Conservation (phyloP, 441 rosid species). For the Arabidopsis hybrid region DNA sequence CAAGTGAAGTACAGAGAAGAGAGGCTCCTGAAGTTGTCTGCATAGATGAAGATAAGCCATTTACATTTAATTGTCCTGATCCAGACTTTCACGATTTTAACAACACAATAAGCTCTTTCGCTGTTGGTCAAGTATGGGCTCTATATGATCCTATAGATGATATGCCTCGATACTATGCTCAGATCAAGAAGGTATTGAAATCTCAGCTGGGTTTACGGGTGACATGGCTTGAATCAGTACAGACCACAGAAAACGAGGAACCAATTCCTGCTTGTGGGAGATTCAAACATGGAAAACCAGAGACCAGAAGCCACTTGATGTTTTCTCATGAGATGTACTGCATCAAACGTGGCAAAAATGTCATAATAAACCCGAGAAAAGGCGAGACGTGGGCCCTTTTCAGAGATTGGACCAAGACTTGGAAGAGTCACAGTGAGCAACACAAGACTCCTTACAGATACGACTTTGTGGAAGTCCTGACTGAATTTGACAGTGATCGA, state of each 20-base stretch:
- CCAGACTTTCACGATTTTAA: conserved; percentile 35
- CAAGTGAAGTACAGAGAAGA: background rate
- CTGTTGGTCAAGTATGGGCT: conserved; percentile 51
- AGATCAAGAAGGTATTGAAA: conserved; percentile 47
- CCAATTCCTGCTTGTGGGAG: conserved; percentile 60
- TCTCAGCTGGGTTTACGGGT: conserved; percentile 45
- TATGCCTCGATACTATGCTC: conserved; percentile 71
- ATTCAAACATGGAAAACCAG: conserved; percentile 54
- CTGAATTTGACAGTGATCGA: conserved; percentile 46
- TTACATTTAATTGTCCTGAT: background rate
- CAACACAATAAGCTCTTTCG: conserved; percentile 14
- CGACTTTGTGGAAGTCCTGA: conserved; percentile 76
- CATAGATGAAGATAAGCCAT: conserved; percentile 14
- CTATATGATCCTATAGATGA: conserved; percentile 57
- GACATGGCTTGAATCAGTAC: conserved; percentile 52
- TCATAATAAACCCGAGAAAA: conserved; percentile 54
- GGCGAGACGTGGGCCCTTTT: conserved; percentile 90
- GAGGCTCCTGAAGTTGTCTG: background rate
- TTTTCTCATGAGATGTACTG: conserved; percentile 68
- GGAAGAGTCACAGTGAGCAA: conserved; percentile 39
- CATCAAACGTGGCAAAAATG: conserved; percentile 37
- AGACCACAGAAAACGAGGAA: conserved; percentile 39
- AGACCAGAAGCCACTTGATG: conserved; percentile 45
- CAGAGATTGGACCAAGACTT: conserved; percentile 64
- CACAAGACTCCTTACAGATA: conserved; percentile 56